A percentile compares a stretch with the other conserved stretches of the same genome.
These are phyloP conservation scores for Sporothrix mexicana DNA, from an alignment of 2,329 filamentous ascomycete species.

Conservation along the genomic window DNA sequence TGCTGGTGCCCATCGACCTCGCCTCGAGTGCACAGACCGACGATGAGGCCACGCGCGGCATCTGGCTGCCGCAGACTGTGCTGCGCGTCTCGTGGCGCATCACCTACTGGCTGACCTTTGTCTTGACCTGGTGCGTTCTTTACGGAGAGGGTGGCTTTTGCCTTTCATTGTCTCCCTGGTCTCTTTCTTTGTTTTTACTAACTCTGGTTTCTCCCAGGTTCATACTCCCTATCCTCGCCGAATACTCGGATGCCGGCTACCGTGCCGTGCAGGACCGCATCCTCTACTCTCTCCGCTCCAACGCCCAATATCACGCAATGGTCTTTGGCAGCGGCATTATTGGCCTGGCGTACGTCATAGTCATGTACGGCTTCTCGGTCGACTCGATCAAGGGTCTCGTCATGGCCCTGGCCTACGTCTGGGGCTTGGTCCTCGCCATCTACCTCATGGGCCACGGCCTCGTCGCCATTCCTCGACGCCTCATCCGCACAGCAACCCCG, in stretches of 20 bases:
- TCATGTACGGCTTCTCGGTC: slow-evolving; percentile 75
- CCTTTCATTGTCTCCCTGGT: too few relatives aligned
- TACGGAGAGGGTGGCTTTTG: background rate
- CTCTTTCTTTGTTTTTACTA: background rate
- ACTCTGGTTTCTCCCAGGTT: slow-evolving; percentile 60
- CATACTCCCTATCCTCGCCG: slow-evolving; percentile 88
- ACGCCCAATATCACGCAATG: slow-evolving; percentile 86
- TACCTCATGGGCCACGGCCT: slow-evolving; percentile 98
- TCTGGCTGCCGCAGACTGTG: slow-evolving; percentile 82
- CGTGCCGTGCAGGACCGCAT: slow-evolving; percentile 82
- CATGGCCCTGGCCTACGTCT: slow-evolving; percentile 94
- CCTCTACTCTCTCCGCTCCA: slow-evolving; percentile 82
- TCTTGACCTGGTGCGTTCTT: slow-evolving; percentile 78
- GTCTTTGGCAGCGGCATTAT: slow-evolving; percentile 72
- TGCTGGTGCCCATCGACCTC: slow-evolving; percentile 94
- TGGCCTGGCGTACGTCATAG: slow-evolving; percentile 82
- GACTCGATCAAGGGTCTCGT: slow-evolving; percentile 79
- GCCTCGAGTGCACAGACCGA: slow-evolving; percentile 80
- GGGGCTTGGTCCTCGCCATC: slow-evolving; percentile 88
- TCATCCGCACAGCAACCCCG: slow-evolving; percentile 81
- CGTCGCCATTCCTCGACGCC: slow-evolving; percentile 82
- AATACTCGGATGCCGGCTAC: slow-evolving; percentile 94
- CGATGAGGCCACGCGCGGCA: slow-evolving; percentile 73
- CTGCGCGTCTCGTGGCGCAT: slow-evolving; percentile 92
- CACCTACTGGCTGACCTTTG: slow-evolving; percentile 96